These are phyloP conservation scores for Heliamphora ciliata DNA, from an alignment of 179 eudicot species.

Conservation along the genomic window DNA sequence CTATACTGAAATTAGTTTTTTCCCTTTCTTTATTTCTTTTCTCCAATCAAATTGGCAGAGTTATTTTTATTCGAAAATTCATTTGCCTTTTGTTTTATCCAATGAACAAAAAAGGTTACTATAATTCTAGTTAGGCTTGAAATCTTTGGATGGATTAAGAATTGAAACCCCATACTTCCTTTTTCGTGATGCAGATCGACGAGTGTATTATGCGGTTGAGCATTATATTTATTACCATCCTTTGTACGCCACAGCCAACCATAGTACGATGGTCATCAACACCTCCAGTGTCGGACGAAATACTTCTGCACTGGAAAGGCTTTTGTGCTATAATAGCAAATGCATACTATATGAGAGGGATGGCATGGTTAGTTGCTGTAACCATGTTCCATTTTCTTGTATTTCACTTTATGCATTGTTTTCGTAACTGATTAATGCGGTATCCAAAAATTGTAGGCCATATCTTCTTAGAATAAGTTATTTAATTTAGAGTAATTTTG, in stretches of 20 bases:
- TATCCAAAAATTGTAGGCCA: not conserved
- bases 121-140: not conserved
- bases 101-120: not conserved
- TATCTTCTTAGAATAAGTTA: not conserved
- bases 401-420: not conserved
- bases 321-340: conserved; percentile 92
- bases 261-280: conserved; percentile 74
- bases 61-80: not conserved
- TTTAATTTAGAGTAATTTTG: too few relatives aligned
- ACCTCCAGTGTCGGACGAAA: conserved; percentile 69
- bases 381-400: not conserved
- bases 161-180: conserved; percentile 7
- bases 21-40: too few relatives aligned
- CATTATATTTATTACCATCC: conserved; percentile 73
- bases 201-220: conserved; percentile 94
- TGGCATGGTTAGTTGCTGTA: conserved; percentile 67
- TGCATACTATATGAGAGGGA: conserved; percentile 83
- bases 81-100: not conserved
- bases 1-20: too few relatives aligned
- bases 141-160: conserved; percentile 2
- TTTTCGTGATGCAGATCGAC: conserved; percentile 52
- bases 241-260: conserved; percentile 92
- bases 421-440: not conserved
- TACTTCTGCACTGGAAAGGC: conserved; percentile 74
- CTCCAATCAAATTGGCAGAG: not conserved